Evolutionary conservation across 495 filamentous ascomycete genomes (phyloP).

Genomic region (Aspergillus nanangensis): DNA sequence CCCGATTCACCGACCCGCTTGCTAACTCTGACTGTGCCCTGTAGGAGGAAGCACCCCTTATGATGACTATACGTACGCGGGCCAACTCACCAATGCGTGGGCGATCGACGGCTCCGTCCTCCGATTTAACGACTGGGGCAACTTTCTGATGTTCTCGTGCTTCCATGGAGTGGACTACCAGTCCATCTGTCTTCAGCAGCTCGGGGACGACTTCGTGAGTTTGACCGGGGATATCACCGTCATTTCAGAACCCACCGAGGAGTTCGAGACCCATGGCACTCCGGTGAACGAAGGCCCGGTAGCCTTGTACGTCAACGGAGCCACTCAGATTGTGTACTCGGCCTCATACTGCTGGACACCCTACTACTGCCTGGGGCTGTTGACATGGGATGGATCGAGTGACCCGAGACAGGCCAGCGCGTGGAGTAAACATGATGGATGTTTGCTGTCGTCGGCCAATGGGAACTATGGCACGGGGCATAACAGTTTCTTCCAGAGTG

Average conservation of each 20-base stretch:
- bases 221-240: slow-evolving; percentile 25
- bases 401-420: slow-evolving; percentile 30
- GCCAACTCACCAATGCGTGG: slow-evolving; percentile 16
- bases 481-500: slow-evolving; percentile 41
- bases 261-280: slow-evolving; percentile 43
- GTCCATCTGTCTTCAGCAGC: slow-evolving; percentile 37
- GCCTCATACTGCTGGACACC: slow-evolving; percentile 50
- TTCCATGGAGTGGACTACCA: slow-evolving; percentile 36
- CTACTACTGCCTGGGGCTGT: slow-evolving; percentile 46
- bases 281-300: slow-evolving; percentile 51
- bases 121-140: slow-evolving; percentile 23
- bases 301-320: slow-evolving; percentile 40
- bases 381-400: slow-evolving; percentile 37
- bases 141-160: slow-evolving; percentile 46
- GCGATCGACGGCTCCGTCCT: slow-evolving; percentile 43
- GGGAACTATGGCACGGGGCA: slow-evolving; percentile 53
- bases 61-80: slow-evolving; percentile 22
- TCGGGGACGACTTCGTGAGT: slow-evolving; percentile 19
- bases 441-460: slow-evolving; percentile 31
- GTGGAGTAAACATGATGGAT: slow-evolving; percentile 40
- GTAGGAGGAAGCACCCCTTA: slow-evolving; percentile 44
- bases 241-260: slow-evolving; percentile 38
- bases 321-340: slow-evolving; percentile 44
- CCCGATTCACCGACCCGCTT: no score
- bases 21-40: no score